phyloP scores from a whole-genome alignment of 495 filamentous ascomycete genomes.

The Penicillium subrubescens region DNA sequence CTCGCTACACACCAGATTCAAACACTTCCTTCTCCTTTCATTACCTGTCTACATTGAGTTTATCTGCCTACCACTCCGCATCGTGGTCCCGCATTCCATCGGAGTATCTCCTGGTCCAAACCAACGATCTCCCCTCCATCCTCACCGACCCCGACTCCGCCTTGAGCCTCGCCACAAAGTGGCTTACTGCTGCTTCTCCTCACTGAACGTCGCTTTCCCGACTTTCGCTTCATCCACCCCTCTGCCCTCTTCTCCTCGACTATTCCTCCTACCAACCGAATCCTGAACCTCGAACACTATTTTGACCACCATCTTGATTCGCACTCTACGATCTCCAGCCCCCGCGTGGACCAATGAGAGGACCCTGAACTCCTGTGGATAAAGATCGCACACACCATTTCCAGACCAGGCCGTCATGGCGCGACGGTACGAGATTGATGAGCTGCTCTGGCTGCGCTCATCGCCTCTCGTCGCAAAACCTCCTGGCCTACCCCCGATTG shows the following conservation, averaged over 20 bases:
- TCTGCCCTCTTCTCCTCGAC: constrained; percentile 8
- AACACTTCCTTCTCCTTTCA: neutral
- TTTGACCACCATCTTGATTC: neutral
- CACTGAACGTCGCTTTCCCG: constrained; percentile 17
- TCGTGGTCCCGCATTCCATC: constrained; percentile 5
- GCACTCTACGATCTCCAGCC: neutral
- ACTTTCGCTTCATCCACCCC: neutral
- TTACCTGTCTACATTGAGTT: neutral
- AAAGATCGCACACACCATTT: constrained; percentile 30
- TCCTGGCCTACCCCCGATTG: constrained; percentile 74
- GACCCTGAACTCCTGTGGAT: constrained; percentile 29
- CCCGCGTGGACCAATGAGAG: constrained; percentile 37
- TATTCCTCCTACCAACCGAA: neutral
- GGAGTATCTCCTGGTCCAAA: constrained; percentile 9
- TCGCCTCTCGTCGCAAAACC: constrained; percentile 89
- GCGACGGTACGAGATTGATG: constrained; percentile 74
- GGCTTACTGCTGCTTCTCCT: constrained; percentile 35
- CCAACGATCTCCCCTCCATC: neutral
- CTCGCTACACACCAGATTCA: neutral
- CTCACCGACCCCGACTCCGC: constrained; percentile 37
- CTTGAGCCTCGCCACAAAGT: constrained; percentile 38
- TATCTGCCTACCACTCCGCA: neutral
- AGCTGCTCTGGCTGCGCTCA: constrained; percentile 73
- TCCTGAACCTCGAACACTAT: neutral
- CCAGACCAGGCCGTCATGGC: constrained; percentile 46